Evolutionary conservation across 179 eudicot genomes (phyloP).

Genomic region (Heliamphora pulchella): DNA sequence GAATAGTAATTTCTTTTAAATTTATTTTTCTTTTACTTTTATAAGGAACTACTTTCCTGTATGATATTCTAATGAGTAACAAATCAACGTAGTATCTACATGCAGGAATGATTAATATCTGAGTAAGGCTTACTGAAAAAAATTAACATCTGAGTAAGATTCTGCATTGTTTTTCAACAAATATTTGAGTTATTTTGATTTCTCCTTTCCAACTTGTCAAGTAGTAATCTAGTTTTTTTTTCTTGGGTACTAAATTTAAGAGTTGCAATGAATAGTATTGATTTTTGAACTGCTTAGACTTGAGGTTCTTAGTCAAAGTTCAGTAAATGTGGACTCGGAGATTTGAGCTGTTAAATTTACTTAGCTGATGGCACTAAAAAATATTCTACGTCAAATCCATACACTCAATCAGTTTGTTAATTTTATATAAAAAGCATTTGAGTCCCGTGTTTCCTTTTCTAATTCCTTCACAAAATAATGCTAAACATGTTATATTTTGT

Average conservation of each 20-base stretch:
- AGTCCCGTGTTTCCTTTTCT: background rate
- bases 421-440: background rate
- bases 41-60: too few species aligned
- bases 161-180: too few species aligned
- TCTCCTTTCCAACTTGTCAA: background rate
- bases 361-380: background rate
- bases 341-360: background rate
- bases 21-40: too few species aligned
- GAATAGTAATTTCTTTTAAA: too few species aligned
- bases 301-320: background rate
- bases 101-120: too few species aligned
- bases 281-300: background rate
- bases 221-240: background rate
- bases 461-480: background rate
- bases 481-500: background rate
- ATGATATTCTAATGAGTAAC: too few species aligned
- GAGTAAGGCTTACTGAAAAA: too few species aligned
- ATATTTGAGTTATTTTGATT: too few species aligned
- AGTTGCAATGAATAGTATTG: background rate
- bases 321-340: background rate
- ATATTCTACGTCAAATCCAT: background rate
- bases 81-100: too few species aligned
- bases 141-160: too few species aligned
- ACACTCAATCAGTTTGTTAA: too few species aligned
- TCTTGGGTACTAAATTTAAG: background rate